These are phyloP conservation scores for Neofusicoccum cordaticola DNA, from an alignment of 2,329 filamentous ascomycete genomes.

Conservation along the genomic window DNA sequence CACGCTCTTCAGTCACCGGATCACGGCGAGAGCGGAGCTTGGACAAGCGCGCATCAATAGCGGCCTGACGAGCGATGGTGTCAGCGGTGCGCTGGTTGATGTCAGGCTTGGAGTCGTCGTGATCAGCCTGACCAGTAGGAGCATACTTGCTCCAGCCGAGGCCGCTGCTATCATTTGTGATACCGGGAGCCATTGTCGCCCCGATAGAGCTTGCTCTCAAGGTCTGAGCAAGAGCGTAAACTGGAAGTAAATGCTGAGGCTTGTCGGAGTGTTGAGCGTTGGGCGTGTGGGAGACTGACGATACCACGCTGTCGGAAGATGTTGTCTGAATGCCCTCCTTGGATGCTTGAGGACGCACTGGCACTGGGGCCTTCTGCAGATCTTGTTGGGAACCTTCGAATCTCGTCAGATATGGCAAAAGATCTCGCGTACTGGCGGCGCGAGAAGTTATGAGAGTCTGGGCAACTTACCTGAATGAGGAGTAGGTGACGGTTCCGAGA, in stretches of 20 bases:
- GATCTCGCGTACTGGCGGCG: not conserved
- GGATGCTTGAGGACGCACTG: no score
- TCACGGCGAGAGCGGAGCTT: constrained; percentile 3
- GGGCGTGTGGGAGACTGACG: not conserved
- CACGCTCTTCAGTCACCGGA: not conserved
- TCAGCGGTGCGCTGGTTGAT: constrained; percentile 4
- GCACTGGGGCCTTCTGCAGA: no score
- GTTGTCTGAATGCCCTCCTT: no score
- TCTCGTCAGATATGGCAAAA: not conserved
- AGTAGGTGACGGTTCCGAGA: not conserved
- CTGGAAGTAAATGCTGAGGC: not conserved
- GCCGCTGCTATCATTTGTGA: not conserved
- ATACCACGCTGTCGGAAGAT: no score
- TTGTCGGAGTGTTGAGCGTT: not conserved
- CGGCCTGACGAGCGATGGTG: constrained; percentile 1
- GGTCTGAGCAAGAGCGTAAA: not conserved
- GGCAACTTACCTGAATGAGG: not conserved
- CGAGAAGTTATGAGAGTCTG: no score
- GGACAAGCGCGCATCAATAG: not conserved
- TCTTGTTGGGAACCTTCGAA: no score
- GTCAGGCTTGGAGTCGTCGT: not conserved
- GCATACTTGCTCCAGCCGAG: constrained; percentile 3
- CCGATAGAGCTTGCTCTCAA: constrained; percentile 13
- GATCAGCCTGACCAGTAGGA: not conserved
- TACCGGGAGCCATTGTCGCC: constrained; percentile 11